These are phyloP conservation scores for Yamadazyma songkhlaensis DNA, from an alignment of 1,139 yeast species.

Conservation along the genomic window DNA sequence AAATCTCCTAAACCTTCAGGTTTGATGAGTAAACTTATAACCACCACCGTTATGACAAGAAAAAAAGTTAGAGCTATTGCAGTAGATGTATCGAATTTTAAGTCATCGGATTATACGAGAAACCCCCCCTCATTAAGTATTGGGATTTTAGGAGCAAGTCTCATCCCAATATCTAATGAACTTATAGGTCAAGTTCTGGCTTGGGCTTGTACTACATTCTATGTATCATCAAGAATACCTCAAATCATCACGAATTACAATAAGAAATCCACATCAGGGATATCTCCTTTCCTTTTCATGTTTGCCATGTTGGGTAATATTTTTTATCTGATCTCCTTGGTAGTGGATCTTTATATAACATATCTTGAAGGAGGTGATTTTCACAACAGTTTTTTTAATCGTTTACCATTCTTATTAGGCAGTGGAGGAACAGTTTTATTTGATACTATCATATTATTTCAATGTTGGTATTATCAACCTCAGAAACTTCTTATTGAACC, in stretches of 20 bases:
- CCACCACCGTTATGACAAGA: constrained; percentile 11
- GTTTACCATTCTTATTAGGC: constrained; percentile 37
- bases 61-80: constrained; percentile 4
- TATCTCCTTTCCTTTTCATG: constrained; percentile 33
- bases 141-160: not conserved
- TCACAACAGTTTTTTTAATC: constrained; percentile 17
- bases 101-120: too few species aligned
- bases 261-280: constrained; percentile 33
- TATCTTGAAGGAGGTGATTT: constrained; percentile 1
- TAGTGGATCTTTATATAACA: constrained; percentile 25
- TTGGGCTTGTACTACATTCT: constrained; percentile 73
- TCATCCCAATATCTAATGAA: not conserved
- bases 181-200: constrained; percentile 56
- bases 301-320: constrained; percentile 38
- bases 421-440: constrained; percentile 36
- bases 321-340: constrained; percentile 33
- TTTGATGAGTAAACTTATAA: constrained; percentile 8
- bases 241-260: constrained; percentile 52
- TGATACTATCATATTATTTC: constrained; percentile 32
- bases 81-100: not conserved
- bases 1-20: constrained; percentile 1
- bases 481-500: not conserved
- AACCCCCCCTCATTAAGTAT: constrained; percentile 3
- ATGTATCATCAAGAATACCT: constrained; percentile 74
- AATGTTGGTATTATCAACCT: constrained; percentile 26